Evolutionary conservation across 2,329 filamentous ascomycete genomes (phyloP).

Genomic region (Cercospora sp.): DNA sequence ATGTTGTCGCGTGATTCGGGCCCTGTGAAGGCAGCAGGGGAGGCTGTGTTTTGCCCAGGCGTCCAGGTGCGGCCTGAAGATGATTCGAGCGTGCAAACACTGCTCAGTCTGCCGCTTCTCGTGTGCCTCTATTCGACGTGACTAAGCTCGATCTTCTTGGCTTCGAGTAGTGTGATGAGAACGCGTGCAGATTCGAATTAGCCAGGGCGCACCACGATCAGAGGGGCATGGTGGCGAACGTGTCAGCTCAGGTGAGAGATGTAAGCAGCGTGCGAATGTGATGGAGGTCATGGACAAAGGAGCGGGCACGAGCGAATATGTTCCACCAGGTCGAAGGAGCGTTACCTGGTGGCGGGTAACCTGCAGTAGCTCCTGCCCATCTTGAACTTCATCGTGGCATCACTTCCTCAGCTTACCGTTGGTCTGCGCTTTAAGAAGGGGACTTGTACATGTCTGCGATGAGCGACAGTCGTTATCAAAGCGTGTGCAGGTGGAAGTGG

Average conservation of each 20-base stretch:
- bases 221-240: neutral
- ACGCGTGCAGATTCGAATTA: neutral
- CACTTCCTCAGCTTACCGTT: neutral
- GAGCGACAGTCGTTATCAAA: neutral
- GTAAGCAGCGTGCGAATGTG: conserved; percentile 3
- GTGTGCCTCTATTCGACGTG: neutral
- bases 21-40: conserved; percentile 1
- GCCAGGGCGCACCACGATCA: neutral
- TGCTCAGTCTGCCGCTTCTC: neutral
- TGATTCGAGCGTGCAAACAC: neutral
- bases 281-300: conserved; percentile 15
- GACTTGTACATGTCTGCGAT: neutral
- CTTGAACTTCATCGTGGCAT: neutral
- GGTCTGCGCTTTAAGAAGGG: neutral
- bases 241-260: neutral
- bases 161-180: conserved; percentile 3
- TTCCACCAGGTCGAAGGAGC: conserved; percentile 8
- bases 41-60: conserved; percentile 5
- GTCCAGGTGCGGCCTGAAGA: neutral
- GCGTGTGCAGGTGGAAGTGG: neutral
- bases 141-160: conserved; percentile 4
- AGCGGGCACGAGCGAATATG: conserved; percentile 16
- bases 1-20: conserved; percentile 20
- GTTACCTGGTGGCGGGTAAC: conserved; percentile 15
- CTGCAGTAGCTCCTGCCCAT: conserved; percentile 17